phyloP scores from a whole-genome alignment of 2,329 filamentous ascomycete species.

The Pyricularia pennisetigena region DNA sequence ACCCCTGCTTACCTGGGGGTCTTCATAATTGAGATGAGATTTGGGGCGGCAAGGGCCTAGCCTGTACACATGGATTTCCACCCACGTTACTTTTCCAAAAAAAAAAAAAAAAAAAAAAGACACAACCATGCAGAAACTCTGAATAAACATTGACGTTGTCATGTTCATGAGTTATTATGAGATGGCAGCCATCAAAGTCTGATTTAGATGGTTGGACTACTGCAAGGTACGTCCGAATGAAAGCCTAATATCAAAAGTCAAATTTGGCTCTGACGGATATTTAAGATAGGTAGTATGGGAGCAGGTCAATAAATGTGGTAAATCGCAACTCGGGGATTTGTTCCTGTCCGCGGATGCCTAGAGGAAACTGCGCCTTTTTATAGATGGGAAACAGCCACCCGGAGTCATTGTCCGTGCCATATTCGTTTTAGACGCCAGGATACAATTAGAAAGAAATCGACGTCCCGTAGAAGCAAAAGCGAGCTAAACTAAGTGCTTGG shows the following conservation, averaged over 20 bases:
- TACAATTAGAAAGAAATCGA: too few species aligned
- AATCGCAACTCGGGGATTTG: neutral
- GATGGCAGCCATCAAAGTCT: too few species aligned
- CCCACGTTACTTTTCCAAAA: neutral
- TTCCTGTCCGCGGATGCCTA: neutral
- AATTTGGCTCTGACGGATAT: too few species aligned
- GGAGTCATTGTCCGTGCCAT: neutral
- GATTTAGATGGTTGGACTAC: too few species aligned
- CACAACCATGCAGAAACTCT: neutral
- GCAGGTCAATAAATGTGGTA: too few species aligned
- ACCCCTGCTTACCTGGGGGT: neutral
- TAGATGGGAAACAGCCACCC: neutral
- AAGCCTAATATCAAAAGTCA: too few species aligned
- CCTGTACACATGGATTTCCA: neutral
- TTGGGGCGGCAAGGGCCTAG: neutral
- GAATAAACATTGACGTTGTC: neutral
- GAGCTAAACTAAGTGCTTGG: neutral
- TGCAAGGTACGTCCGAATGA: too few species aligned
- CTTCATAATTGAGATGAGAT: neutral
- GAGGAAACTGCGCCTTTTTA: neutral
- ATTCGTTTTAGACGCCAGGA: neutral
- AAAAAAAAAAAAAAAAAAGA: neutral
- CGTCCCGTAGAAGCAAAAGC: neutral
- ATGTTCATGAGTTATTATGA: too few species aligned
- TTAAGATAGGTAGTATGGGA: too few species aligned